Evolutionary conservation across 768 basidiomycete genomes (phyloP).

Genomic region (Sporobolomyces roseus): DNA sequence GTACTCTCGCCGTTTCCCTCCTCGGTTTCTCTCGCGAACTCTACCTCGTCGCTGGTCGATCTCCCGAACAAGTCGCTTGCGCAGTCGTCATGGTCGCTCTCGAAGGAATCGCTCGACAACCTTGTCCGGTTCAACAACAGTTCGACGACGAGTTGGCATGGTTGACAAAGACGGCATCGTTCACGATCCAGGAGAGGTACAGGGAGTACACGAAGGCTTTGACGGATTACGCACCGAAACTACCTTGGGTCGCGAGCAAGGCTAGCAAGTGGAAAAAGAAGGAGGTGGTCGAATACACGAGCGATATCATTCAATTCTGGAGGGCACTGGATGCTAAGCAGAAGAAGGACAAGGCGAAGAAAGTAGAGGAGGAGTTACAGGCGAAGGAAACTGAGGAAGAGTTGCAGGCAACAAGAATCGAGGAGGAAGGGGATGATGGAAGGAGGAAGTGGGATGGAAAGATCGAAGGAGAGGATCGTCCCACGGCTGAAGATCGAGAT

Average conservation of each 20-base stretch:
- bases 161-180: not conserved
- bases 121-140: slow-evolving; percentile 12
- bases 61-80: slow-evolving; percentile 15
- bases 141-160: slow-evolving; percentile 28
- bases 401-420: not conserved
- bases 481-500: not conserved
- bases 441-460: no score
- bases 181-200: slow-evolving; percentile 27
- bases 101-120: slow-evolving; percentile 16
- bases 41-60: not conserved
- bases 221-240: slow-evolving; percentile 9
- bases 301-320: slow-evolving; percentile 22
- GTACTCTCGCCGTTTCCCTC: slow-evolving; percentile 28
- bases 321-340: slow-evolving; percentile 15
- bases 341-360: slow-evolving; percentile 5
- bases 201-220: slow-evolving; percentile 16
- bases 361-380: not conserved
- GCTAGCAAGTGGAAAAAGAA: slow-evolving; percentile 12
- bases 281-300: slow-evolving; percentile 19
- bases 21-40: slow-evolving; percentile 12
- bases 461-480: not conserved
- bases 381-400: not conserved
- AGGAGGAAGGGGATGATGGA: no score
- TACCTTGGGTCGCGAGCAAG: slow-evolving; percentile 22
- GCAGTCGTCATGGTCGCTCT: slow-evolving; percentile 33